Base-by-base conservation (phyloP, 352 stramenopile genomes). In the Globisporangium okanoganense region DNA sequence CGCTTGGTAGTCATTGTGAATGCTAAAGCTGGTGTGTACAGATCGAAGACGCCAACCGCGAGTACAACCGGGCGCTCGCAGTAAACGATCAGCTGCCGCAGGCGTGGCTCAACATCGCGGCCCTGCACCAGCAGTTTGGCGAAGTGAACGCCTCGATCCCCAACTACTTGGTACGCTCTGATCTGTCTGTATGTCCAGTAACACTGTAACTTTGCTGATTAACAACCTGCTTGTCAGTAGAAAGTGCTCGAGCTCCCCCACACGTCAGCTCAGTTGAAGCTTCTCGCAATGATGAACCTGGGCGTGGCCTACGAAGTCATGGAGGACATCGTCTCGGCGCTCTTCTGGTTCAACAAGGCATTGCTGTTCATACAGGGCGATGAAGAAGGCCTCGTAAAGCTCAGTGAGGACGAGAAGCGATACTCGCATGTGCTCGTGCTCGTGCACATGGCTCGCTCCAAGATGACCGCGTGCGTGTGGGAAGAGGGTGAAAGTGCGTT, bases 91-190 rank as follows among this genome's bases (percentile, higher is more conserved):
- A 54, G 2, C 61, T 76, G 12, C 38, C 65, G 24, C 33, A 71
- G 22, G 85, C 81, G 33, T 78, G 75, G 61, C 65, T 91, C 25
- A 91, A 91, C 59, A 68, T 94, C 40, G 85, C 82, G 20, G 72
- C 79, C 7, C 61, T 91, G 20, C 76, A 92, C 36, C 81, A 92
- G 31, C 67, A 71, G 35, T 76, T 80, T 56, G 85, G 85, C 5
- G 61, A 85, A 6, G 64, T 80, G n/a, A 60, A 66, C 41, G 68
- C 73, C 10, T 83, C 85, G 2, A 72, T 92, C 13, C 66, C 64
- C 12, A 61, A 71, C 13, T 94, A 92, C 62, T 49, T 75, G 58
- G 67, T 70, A 14, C 52, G 66, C n/a, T 51, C 29, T 55, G 2
- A 27, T 27, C 10, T 29, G 5, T 3, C 5, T 27, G n/a, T 27